Evolutionary conservation across 352 stramenopile genomes (phyloP), one percentile per base, ranked within the genome.

Genomic region (Pythium aphanidermatum): DNA sequence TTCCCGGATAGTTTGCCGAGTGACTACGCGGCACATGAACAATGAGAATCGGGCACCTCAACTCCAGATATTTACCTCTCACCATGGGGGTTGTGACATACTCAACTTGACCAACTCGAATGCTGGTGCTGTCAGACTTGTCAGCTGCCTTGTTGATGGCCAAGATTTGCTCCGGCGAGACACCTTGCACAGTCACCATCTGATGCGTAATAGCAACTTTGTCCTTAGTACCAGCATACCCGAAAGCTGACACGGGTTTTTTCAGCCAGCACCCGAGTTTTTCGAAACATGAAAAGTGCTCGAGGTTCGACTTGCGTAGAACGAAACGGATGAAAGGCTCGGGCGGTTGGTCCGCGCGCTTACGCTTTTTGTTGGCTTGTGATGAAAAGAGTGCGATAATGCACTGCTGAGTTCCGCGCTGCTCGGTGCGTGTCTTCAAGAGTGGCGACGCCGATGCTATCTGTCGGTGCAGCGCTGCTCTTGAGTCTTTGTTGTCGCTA

Each of bases 261-360:
- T 70, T 63, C 19, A 87, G 60, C 4, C 38, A 32, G 0, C 68
- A 63, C 9, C 69, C 46, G 14, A 90, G 46, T 13, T 59, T 68
- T 27, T 92, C 80, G 14, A 92, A 70, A 51, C 65, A 83, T 14
- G 65, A 26, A 31, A 90, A 90, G 35, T 90, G 80, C 41, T 92
- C 75, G 12, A 74, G 33, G 46, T 92, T 86, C 12, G 52, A 83
- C 65, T 90, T 90, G 47, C 72, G 50, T 6, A 92, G 68, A 17
- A 84, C 70, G 43, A 88, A 92, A 8, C 55, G 74, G 30, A 91
- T 44, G 44, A 70, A 78, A 1, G 46, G 50, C n/a, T 59, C 58
- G 0, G 61, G 65, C 13, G 44, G 31, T 14, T 53, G 37, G 37
- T 88, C 53, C 4, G 34, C 63, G 25, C 73, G 80, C 52, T 92